A percentile compares a stretch with the other conserved stretches of the same genome.
Conservation (phyloP, 352 stramenopile species). For the Phytopythium ostracodes region DNA sequence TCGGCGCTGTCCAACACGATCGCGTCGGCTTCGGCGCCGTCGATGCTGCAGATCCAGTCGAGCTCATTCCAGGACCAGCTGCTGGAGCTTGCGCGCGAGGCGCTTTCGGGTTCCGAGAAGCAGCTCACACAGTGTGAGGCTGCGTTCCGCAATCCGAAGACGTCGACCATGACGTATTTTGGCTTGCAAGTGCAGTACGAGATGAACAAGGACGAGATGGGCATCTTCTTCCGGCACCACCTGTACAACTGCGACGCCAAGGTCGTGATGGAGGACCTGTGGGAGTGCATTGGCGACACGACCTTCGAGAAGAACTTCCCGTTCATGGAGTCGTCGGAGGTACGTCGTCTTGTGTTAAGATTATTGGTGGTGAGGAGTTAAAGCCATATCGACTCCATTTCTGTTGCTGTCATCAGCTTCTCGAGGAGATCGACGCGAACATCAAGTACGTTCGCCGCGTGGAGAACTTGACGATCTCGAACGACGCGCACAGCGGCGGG, state of each 20-base stretch:
- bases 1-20: slow-evolving; percentile 67
- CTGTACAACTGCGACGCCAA: slow-evolving; percentile 74
- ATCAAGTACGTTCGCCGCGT: slow-evolving; percentile 84
- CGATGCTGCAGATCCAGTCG: slow-evolving; percentile 67
- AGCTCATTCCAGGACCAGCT: slow-evolving; percentile 81
- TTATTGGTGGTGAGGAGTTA: no score
- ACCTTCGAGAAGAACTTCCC: slow-evolving; percentile 82
- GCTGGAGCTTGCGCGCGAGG: slow-evolving; percentile 54
- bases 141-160: slow-evolving; percentile 78
- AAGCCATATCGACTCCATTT: no score
- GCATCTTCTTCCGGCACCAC: slow-evolving; percentile 84
- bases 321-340: slow-evolving; percentile 70
- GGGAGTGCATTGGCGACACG: slow-evolving; percentile 62
- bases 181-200: slow-evolving; percentile 87
- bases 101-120: slow-evolving; percentile 56
- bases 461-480: slow-evolving; percentile 78
- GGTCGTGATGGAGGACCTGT: slow-evolving; percentile 75
- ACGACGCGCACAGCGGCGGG: slow-evolving; percentile 52
- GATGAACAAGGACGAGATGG: slow-evolving; percentile 84
- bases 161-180: slow-evolving; percentile 88
- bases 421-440: slow-evolving; percentile 70
- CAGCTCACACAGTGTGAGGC: slow-evolving; percentile 69
- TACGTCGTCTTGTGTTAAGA: no score
- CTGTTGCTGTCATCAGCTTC: slow-evolving; percentile 18
- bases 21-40: slow-evolving; percentile 32